phyloP scores from a whole-genome alignment of 1,284 basidiomycete genomes.

The Cryptococcus floricola region DNA sequence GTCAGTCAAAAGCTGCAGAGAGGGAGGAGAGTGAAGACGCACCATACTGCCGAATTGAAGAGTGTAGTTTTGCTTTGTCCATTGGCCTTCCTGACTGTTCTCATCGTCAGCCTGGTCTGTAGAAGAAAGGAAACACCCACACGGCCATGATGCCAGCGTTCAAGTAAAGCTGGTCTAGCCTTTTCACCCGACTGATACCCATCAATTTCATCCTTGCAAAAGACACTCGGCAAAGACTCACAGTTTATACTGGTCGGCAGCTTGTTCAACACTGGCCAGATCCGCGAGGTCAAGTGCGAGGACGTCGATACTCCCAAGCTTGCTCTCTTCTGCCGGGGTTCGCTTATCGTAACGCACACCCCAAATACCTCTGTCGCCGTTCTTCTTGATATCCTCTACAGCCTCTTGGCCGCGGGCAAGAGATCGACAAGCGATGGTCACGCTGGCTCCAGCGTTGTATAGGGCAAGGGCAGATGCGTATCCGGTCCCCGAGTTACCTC shows the following conservation, averaged over 20 bases:
- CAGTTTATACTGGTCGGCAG: slow-evolving; percentile 56
- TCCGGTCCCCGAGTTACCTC: slow-evolving; percentile 40
- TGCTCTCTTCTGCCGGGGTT: neutral
- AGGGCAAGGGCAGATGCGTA: slow-evolving; percentile 47
- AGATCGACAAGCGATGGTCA: neutral
- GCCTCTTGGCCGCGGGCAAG: neutral
- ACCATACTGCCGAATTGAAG: slow-evolving; percentile 62
- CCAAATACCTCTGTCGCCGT: neutral
- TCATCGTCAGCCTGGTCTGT: neutral
- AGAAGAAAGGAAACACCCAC: slow-evolving; percentile 13
- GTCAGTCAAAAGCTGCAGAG: neutral
- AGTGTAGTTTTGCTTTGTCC: slow-evolving; percentile 58
- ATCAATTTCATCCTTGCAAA: neutral
- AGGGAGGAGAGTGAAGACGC: slow-evolving; percentile 2
- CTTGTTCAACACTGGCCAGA: slow-evolving; percentile 55
- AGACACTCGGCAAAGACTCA: slow-evolving; percentile 31
- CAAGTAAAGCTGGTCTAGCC: slow-evolving; percentile 50
- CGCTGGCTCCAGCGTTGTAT: slow-evolving; percentile 57
- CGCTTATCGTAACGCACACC: neutral
- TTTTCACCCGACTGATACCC: slow-evolving; percentile 21
- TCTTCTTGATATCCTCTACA: neutral
- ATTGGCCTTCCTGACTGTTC: slow-evolving; percentile 23
- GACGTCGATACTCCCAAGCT: slow-evolving; percentile 53
- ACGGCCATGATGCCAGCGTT: slow-evolving; percentile 59
- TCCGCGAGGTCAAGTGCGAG: slow-evolving; percentile 61